A percentile compares a stretch with the other conserved stretches of the same genome.
These are phyloP conservation scores for Wallacemonas sp. DNA, from an alignment of 208 protist genomes.

Conservation along the genomic window DNA sequence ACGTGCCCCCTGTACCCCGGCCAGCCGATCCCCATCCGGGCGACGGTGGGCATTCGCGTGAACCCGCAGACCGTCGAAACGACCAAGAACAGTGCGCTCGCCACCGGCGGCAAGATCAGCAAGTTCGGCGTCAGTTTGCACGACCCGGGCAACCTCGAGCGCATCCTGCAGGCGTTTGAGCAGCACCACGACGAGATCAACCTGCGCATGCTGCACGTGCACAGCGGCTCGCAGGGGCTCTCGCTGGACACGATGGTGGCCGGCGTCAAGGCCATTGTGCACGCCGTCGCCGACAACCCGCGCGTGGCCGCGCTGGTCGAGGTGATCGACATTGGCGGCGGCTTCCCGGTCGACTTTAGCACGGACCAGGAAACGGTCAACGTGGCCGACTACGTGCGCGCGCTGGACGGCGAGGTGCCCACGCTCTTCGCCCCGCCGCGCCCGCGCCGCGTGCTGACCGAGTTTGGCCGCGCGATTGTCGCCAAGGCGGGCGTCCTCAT, in stretches of 20 bases:
- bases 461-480: constrained; percentile 65
- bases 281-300: constrained; percentile 31
- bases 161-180: constrained; percentile 37
- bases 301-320: constrained; percentile 29
- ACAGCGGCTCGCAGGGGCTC: constrained; percentile 71
- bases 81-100: constrained; percentile 49
- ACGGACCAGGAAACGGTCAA: constrained; percentile 40
- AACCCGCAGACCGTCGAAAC: constrained; percentile 63
- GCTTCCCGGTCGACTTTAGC: constrained; percentile 62
- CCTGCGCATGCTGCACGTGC: constrained; percentile 62
- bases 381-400: constrained; percentile 37
- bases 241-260: constrained; percentile 57
- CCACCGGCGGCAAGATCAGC: constrained; percentile 51
- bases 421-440: constrained; percentile 37
- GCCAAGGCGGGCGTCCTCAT: constrained; percentile 60
- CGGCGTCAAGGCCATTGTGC: constrained; percentile 40
- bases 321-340: constrained; percentile 64
- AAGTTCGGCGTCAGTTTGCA: constrained; percentile 75
- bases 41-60: constrained; percentile 62
- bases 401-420: constrained; percentile 35
- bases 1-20: constrained; percentile 15
- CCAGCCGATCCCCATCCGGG: constrained; percentile 18
- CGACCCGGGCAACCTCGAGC: constrained; percentile 44
- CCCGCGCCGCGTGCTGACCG: constrained; percentile 51
- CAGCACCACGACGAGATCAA: constrained; percentile 46